phyloP scores from a whole-genome alignment of 2,329 filamentous ascomycete genomes.

The Penicillium sp. region DNA sequence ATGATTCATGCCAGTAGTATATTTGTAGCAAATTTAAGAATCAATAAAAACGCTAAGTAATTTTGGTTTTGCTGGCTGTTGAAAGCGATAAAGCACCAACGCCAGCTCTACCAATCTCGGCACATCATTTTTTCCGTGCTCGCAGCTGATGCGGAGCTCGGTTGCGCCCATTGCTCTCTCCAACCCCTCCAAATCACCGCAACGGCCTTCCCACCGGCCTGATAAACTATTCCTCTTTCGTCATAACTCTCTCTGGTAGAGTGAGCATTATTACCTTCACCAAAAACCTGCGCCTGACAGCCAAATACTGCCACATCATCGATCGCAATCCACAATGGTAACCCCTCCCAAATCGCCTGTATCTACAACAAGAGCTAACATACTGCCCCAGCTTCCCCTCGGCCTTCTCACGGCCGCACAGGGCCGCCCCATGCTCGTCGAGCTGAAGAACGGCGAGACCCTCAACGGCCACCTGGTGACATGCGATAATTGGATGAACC shows the following conservation, averaged over 20 bases:
- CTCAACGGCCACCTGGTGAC: constrained; percentile 93
- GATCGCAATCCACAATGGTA: constrained; percentile 24
- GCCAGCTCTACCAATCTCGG: constrained; percentile 13
- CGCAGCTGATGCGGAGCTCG: constrained; percentile 24
- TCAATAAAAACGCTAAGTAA: background rate
- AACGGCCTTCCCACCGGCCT: constrained; percentile 2
- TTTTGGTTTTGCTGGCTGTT: background rate
- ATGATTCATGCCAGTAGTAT: background rate
- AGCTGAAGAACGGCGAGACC: constrained; percentile 96
- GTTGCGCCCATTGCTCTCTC: constrained; percentile 11
- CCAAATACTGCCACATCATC: constrained; percentile 26
- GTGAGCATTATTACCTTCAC: background rate
- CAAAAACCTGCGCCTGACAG: background rate
- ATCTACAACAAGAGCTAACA: constrained; percentile 3
- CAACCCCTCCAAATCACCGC: constrained; percentile 11
- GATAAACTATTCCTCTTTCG: background rate
- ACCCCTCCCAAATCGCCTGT: background rate
- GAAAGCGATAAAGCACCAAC: background rate
- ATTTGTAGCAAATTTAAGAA: background rate
- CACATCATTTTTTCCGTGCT: constrained; percentile 25
- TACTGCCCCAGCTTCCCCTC: constrained; percentile 55
- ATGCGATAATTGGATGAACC: constrained; percentile 99
- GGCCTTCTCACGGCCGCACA: constrained; percentile 93
- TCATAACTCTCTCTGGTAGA: background rate
- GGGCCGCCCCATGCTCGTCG: constrained; percentile 96